These are phyloP conservation scores for Fusarium sp. DNA, from an alignment of 2,329 filamentous ascomycete species.

Conservation along the genomic window DNA sequence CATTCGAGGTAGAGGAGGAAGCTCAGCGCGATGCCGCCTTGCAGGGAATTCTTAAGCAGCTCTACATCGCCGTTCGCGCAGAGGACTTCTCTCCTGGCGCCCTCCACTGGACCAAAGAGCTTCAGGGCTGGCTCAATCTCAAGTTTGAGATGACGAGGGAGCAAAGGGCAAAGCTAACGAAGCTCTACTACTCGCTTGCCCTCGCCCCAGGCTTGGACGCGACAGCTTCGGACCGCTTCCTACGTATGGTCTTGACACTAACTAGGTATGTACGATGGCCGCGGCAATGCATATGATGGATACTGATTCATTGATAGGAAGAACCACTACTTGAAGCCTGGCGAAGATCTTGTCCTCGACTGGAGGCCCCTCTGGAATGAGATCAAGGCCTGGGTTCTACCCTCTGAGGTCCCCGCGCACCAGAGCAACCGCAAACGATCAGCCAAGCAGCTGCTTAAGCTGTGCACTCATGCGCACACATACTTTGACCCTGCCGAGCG, in stretches of 20 bases:
- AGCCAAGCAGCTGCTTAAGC: conserved; percentile 79
- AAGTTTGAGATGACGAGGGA: conserved; percentile 96
- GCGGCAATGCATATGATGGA: conserved; percentile 7
- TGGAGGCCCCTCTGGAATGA: conserved; percentile 95
- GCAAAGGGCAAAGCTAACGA: conserved; percentile 84
- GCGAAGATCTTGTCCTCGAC: conserved; percentile 89
- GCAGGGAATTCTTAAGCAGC: conserved; percentile 88
- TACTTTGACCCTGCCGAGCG: conserved; percentile 94
- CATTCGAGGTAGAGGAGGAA: conserved; percentile 88
- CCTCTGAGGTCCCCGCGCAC: conserved; percentile 80
- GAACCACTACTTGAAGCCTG: conserved; percentile 93
- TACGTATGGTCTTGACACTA: conserved; percentile 94
- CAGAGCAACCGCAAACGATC: conserved; percentile 67
- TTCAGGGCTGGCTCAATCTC: conserved; percentile 92
- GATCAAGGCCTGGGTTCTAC: conserved; percentile 89
- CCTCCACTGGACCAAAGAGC: conserved; percentile 96
- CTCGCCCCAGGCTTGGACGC: conserved; percentile 90
- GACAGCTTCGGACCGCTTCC: conserved; percentile 86
- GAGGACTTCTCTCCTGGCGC: conserved; percentile 96
- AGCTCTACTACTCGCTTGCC: conserved; percentile 93
- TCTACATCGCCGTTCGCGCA: conserved; percentile 90
- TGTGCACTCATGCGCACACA: conserved; percentile 88
- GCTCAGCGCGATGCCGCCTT: conserved; percentile 81
- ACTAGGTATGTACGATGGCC: conserved; percentile 77
- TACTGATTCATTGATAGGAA: conserved; percentile 66